Evolutionary conservation across 805 yeast species (phyloP).

Genomic region (Candida sonorensis): DNA sequence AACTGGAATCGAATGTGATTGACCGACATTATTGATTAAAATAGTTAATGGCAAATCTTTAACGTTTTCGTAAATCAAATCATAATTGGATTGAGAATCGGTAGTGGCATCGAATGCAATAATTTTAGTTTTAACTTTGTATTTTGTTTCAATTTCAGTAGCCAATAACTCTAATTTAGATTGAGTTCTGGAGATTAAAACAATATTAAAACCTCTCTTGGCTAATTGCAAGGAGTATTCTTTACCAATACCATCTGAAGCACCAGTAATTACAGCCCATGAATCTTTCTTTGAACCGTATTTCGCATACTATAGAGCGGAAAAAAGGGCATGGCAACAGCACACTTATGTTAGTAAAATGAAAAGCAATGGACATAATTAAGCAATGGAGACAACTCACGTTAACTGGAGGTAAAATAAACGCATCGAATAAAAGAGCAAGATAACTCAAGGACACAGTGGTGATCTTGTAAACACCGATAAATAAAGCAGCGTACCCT

Average conservation of each 20-base stretch:
- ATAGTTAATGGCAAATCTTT: slow-evolving; percentile 58
- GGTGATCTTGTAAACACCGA: slow-evolving; percentile 60
- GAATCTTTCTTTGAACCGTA: slow-evolving; percentile 71
- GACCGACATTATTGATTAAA: slow-evolving; percentile 89
- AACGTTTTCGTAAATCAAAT: slow-evolving; percentile 38
- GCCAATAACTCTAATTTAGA: slow-evolving; percentile 66
- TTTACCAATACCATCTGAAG: slow-evolving; percentile 96
- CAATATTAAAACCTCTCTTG: slow-evolving; percentile 70
- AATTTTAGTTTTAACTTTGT: slow-evolving; percentile 54
- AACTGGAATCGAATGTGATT: slow-evolving; percentile 90
- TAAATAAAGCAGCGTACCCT: slow-evolving; percentile 38
- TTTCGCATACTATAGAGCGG: slow-evolving; percentile 35
- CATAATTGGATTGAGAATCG: slow-evolving; percentile 55
- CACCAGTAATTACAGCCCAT: slow-evolving; percentile 97
- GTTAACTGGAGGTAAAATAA: slow-evolving; percentile 53
- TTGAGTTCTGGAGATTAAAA: slow-evolving; percentile 78
- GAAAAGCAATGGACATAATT: no score
- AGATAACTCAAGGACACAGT: slow-evolving; percentile 40
- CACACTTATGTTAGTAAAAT: no score
- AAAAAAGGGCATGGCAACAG: no score
- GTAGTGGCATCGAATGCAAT: slow-evolving; percentile 75
- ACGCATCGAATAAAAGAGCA: slow-evolving; percentile 54
- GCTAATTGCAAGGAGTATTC: slow-evolving; percentile 88
- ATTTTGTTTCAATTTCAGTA: slow-evolving; percentile 52
- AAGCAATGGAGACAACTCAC: slow-evolving; percentile 14